Evolutionary conservation across 2,329 filamentous ascomycete genomes (phyloP), one percentile per base, ranked within the genome.

Genomic region (Phyllosticta citribraziliensis): DNA sequence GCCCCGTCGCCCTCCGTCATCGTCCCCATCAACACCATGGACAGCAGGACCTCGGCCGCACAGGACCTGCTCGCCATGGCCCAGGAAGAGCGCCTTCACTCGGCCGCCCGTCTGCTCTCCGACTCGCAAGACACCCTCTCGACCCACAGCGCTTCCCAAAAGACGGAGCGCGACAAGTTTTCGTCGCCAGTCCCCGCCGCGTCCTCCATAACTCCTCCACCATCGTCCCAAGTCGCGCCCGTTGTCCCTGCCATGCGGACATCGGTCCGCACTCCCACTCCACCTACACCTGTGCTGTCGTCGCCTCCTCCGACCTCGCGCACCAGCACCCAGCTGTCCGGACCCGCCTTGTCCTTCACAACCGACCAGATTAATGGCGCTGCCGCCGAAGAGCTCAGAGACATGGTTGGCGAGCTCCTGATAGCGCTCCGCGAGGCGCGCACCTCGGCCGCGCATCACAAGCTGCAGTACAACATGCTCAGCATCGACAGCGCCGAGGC

Each of bases 381-480:
- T 12, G 75, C 78, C 19, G 71, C 79, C 17, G 74, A 80, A 2
- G 78, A 82, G 64, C 73, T 86, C 56, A 79, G 82, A 24, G 71
- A 70, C 53, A 83, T 84, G 68, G 78, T 83, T 35, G 75, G 78
- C 14, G 72, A 75, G 52, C 75, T 87, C 12, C 76, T 82, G 25
- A 72, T 74, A 11, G 77, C 81, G 17, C 72, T 85, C n/a, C 79
- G 82, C 64, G 85, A 88, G 66, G 81, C 84, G 61, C 89, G 94
- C 69, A 92, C 91, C 78, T 88, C 92, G 63, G 87, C 88, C 17
- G 89, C 92, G 33, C 92, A 97, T 72, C 88, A 94, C 77, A 95
- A 94, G 75, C 79, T 97, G 60, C 93, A 97, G 72, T 88, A 92
- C 70, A 91, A 88, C 67, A 82, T 97, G 69, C 82, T 96, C 27